phyloP scores from a whole-genome alignment of 768 basidiomycete genomes.

The Termitomyces sp. region DNA sequence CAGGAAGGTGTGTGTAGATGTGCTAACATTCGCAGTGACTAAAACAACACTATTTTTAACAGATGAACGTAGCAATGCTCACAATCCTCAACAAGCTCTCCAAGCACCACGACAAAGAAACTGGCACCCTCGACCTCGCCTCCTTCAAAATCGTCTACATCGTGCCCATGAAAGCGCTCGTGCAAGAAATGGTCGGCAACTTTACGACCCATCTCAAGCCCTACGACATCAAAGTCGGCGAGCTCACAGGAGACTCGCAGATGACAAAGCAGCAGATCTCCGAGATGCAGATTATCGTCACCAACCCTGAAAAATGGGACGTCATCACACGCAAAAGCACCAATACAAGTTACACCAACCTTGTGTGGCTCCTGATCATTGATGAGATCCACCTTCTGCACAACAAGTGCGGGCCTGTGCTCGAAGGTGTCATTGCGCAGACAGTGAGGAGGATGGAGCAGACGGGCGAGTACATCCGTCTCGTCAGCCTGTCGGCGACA shows the following conservation, averaged over 20 bases:
- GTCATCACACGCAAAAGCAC: conserved; percentile 98
- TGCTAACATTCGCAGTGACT: not conserved
- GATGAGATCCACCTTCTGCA: conserved; percentile 98
- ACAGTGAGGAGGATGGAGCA: conserved; percentile 95
- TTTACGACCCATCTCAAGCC: conserved; percentile 71
- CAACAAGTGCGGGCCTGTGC: conserved; percentile 95
- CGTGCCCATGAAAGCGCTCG: conserved; percentile 98
- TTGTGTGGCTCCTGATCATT: conserved; percentile 93
- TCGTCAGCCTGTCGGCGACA: conserved; percentile 94
- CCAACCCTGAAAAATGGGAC: conserved; percentile 99
- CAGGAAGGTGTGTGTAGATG: conserved; percentile 72
- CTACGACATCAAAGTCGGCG: conserved; percentile 81
- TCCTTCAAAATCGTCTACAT: conserved; percentile 97
- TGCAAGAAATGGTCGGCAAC: conserved; percentile 98
- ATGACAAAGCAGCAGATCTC: conserved; percentile 97
- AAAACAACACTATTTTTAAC: conserved; percentile 13
- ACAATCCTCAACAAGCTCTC: conserved; percentile 87
- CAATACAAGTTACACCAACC: conserved; percentile 94
- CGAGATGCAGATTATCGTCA: conserved; percentile 97
- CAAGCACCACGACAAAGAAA: conserved; percentile 80
- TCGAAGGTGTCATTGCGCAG: conserved; percentile 86
- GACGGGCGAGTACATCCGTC: conserved; percentile 85
- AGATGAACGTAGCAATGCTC: conserved; percentile 99
- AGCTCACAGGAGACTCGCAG: conserved; percentile 95
- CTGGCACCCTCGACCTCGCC: conserved; percentile 77